Conservation (phyloP, 2,329 filamentous ascomycete genomes). For the Beauveria caledonica region DNA sequence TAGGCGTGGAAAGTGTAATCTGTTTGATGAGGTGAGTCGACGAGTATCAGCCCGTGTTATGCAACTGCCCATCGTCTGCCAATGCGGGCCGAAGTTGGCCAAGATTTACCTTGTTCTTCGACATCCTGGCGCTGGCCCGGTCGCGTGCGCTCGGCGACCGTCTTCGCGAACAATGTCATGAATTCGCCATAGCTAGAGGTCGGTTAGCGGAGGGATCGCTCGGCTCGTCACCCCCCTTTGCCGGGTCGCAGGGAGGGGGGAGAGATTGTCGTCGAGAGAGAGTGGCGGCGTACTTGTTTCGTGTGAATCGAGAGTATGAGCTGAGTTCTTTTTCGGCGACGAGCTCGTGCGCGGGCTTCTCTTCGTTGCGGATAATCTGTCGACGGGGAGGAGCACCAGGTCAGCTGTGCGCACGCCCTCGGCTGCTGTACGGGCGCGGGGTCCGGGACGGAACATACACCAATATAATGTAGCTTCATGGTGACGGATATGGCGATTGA, state of each 20-base stretch:
- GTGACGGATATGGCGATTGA: slow-evolving; percentile 23
- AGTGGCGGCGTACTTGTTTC: slow-evolving; percentile 49
- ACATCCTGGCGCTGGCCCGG: slow-evolving; percentile 80
- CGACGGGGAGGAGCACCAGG: slow-evolving; percentile 1
- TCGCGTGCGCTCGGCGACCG: slow-evolving; percentile 75
- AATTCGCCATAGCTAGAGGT: slow-evolving; percentile 45
- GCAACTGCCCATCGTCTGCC: neutral
- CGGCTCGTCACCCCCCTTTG: neutral
- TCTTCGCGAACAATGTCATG: slow-evolving; percentile 80
- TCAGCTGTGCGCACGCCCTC: slow-evolving; percentile 12
- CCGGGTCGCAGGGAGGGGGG: neutral
- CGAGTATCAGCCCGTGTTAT: neutral
- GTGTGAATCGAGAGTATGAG: slow-evolving; percentile 73
- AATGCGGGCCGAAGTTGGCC: neutral
- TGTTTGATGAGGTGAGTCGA: slow-evolving; percentile 28
- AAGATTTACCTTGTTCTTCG: slow-evolving; percentile 60
- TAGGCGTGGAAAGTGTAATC: slow-evolving; percentile 74
- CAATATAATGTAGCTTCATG: slow-evolving; percentile 87
- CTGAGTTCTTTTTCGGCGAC: slow-evolving; percentile 68
- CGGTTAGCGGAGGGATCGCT: slow-evolving; percentile 12
- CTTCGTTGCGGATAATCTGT: slow-evolving; percentile 75
- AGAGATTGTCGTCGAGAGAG: neutral
- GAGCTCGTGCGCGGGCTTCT: slow-evolving; percentile 68
- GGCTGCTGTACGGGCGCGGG: slow-evolving; percentile 18
- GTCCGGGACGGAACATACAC: slow-evolving; percentile 47